Percentiles rank a stretch among this genome's conserved stretches.
These are phyloP conservation scores for Cornus suecica DNA, from an alignment of 148 eudicot species.

Conservation along the genomic window DNA sequence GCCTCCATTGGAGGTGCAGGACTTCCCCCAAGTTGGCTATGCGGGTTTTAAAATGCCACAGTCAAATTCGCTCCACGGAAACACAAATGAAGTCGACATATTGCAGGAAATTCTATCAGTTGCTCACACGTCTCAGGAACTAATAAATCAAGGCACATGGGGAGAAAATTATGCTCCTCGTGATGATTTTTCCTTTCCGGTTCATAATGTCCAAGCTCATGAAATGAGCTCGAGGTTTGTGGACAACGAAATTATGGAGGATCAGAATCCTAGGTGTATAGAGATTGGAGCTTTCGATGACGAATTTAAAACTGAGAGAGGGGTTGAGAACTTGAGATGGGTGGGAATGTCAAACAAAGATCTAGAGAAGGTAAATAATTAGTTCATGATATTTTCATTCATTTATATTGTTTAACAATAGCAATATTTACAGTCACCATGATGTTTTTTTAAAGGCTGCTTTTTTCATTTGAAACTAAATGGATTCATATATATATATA, in stretches of 20 bases:
- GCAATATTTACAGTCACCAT: not conserved
- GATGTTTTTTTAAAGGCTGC: not conserved
- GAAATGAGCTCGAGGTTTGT: conserved; percentile 16
- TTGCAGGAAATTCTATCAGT: conserved; percentile 66
- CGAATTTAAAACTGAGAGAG: conserved; percentile 36
- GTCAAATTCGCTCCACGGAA: conserved; percentile 20
- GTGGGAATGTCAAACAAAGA: conserved; percentile 57
- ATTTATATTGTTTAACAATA: too few species aligned
- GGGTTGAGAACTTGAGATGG: conserved; percentile 67
- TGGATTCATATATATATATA: not conserved
- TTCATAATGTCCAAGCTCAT: conserved; percentile 16
- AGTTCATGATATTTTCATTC: too few species aligned
- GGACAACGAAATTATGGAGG: conserved; percentile 26
- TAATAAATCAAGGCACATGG: conserved; percentile 31
- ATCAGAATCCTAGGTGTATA: conserved; percentile 23
- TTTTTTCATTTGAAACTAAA: not conserved
- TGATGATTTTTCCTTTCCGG: conserved; percentile 39
- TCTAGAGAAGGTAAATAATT: conserved; percentile 48
- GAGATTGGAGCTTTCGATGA: conserved; percentile 34
- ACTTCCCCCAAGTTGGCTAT: conserved; percentile 37
- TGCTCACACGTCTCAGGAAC: conserved; percentile 61
- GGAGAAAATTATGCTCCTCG: conserved; percentile 25
- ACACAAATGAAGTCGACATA: conserved; percentile 35
- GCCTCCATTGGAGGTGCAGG: conserved; percentile 83
- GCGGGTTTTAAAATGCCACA: conserved; percentile 32